phyloP scores from a whole-genome alignment of 768 basidiomycete species.

The Lentinula raphanica region DNA sequence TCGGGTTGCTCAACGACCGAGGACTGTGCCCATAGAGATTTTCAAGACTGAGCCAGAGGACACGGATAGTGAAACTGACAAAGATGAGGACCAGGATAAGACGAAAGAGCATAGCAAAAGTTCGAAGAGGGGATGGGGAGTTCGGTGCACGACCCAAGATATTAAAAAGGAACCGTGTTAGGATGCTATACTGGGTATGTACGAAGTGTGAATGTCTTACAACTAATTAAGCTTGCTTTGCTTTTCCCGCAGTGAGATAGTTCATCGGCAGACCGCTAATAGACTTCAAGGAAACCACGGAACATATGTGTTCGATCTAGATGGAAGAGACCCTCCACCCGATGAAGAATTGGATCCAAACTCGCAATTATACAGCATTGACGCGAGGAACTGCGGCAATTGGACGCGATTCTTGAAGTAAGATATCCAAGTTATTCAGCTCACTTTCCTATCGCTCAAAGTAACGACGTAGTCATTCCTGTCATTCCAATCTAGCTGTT shows the following conservation, averaged over 20 bases:
- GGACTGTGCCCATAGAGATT: conserved; percentile 54
- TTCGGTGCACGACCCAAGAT: conserved; percentile 32
- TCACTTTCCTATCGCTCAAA: not conserved
- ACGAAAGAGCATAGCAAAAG: not conserved
- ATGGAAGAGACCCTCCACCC: conserved; percentile 42
- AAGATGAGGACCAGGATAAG: not conserved
- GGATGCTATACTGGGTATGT: conserved; percentile 67
- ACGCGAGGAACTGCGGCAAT: conserved; percentile 25
- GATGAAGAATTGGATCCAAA: conserved; percentile 24
- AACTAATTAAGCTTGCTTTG: no score
- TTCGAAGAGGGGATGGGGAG: conserved; percentile 50
- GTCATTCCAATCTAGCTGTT: not conserved
- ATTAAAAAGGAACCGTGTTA: conserved; percentile 53
- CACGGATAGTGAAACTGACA: not conserved
- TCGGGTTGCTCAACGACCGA: conserved; percentile 55
- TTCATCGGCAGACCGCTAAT: conserved; percentile 39
- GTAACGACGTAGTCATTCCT: not conserved
- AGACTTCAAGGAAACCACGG: conserved; percentile 29
- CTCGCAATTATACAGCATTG: conserved; percentile 44
- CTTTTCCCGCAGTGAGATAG: conserved; percentile 19
- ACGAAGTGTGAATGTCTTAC: no score
- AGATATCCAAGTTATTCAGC: not conserved
- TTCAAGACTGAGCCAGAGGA: conserved; percentile 54
- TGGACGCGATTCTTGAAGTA: conserved; percentile 4
- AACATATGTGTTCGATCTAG: conserved; percentile 59